These are phyloP conservation scores for Tremellales sp. DNA, from an alignment of 1,284 basidiomycete species.

Conservation along the genomic window DNA sequence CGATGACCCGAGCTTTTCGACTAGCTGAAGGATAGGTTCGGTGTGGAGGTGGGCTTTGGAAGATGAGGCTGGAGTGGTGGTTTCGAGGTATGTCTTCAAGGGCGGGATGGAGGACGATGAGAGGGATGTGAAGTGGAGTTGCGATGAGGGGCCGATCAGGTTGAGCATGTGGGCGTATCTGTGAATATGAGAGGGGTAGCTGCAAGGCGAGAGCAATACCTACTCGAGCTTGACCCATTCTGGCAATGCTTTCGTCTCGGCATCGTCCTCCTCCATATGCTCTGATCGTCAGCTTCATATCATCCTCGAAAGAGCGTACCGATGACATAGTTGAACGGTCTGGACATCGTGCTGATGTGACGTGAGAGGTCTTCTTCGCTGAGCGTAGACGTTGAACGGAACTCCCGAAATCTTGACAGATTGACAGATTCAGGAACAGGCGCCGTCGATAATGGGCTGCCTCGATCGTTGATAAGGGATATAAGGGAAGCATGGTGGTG, in stretches of 20 bases:
- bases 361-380: too few species aligned
- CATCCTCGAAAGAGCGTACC: slow-evolving; percentile 19
- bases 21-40: slow-evolving; percentile 62
- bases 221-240: slow-evolving; percentile 88
- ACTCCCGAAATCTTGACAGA: too few species aligned
- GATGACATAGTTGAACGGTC: slow-evolving; percentile 43
- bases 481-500: too few species aligned
- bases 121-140: slow-evolving; percentile 78
- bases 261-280: slow-evolving; percentile 93
- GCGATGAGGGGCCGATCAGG: slow-evolving; percentile 62
- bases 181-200: slow-evolving; percentile 13
- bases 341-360: slow-evolving; percentile 10
- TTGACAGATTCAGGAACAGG: too few species aligned
- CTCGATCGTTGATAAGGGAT: too few species aligned
- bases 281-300: slow-evolving; percentile 53
- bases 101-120: slow-evolving; percentile 63
- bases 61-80: slow-evolving; percentile 12
- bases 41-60: slow-evolving; percentile 60
- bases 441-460: too few species aligned
- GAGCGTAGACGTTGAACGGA: too few species aligned
- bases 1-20: slow-evolving; percentile 51
- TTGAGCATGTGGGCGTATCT: slow-evolving; percentile 67
- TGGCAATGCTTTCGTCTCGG: slow-evolving; percentile 60
- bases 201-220: slow-evolving; percentile 48
- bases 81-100: slow-evolving; percentile 53